Evolutionary conservation across 768 basidiomycete genomes (phyloP), one percentile per base, ranked within the genome.

Genomic region (Amanita pallidorosea): DNA sequence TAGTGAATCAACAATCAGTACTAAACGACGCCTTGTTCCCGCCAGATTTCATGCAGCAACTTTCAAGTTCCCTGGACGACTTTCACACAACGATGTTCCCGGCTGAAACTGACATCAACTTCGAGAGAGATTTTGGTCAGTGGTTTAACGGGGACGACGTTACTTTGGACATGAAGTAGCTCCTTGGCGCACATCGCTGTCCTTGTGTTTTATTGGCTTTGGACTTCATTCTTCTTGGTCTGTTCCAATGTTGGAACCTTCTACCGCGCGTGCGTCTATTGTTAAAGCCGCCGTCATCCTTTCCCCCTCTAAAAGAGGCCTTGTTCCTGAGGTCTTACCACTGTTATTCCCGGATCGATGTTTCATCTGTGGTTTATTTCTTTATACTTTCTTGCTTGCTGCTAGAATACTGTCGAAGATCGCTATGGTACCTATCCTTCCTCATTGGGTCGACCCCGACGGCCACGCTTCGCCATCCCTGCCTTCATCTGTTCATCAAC

Each of bases 81-180:
- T 72, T 73, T 45, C 68, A 70, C 50, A 31, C 64, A 7, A 45
- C 34, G 12, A 51, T 79, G 37, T 77, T 79, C 59, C 61, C 69
- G 42, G 56, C 63, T n/a, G 70, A 73, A 45, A 71, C 70, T 2
- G 69, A 76, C 52, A 64, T 84, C 60, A 79, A 82, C 58, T 84
- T 85, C 56, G 84, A 84, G 63, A 70, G 81, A 59, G 84, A 85
- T 58, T 86, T 86, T 64, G 79, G 81, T 50, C 80, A 83, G 58
- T 86, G 83, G 83, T 85, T 87, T 57, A 81, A 80, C 60, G 75
- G 73, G 5, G 76, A 81, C 49, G 75, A 76, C 41, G 63, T 64
- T 34, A 27, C 36, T 18, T 54, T 70, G 58, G 70, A 70, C 49
- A 52, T 65, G 61, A 65, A 65, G 54, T 65, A 59, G 63, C n/a